Percentiles rank a stretch among this genome's conserved stretches.
phyloP scores from a whole-genome alignment of 1,139 yeast species.

The Suhomyces chickasaworum region DNA sequence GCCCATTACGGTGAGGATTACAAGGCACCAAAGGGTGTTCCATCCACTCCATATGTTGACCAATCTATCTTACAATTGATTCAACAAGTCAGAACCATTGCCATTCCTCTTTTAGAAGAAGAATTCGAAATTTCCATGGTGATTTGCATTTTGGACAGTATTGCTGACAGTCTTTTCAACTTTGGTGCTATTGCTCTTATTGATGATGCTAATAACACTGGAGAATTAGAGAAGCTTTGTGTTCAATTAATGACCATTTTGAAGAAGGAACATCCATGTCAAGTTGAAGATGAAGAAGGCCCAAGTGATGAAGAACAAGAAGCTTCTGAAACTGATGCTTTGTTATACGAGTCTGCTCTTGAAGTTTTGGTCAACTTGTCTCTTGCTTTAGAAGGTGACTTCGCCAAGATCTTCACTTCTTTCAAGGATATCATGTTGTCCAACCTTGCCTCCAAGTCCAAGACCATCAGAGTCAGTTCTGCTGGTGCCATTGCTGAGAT shows the following conservation, averaged over 20 bases:
- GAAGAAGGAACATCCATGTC: conserved; percentile 82
- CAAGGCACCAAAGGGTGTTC: conserved; percentile 74
- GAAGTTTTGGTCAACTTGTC: conserved; percentile 84
- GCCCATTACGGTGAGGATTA: conserved; percentile 52
- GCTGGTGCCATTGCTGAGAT: conserved; percentile 93
- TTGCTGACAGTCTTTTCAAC: conserved; percentile 67
- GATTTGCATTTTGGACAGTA: conserved; percentile 72
- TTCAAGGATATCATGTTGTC: conserved; percentile 69
- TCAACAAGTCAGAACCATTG: conserved; percentile 63
- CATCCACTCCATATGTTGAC: conserved; percentile 61
- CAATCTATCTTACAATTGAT: conserved; percentile 60
- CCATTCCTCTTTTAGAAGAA: conserved; percentile 64
- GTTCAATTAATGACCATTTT: conserved; percentile 69
- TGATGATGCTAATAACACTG: conserved; percentile 58
- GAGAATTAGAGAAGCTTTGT: conserved; percentile 66
- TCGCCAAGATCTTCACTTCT: conserved; percentile 67
- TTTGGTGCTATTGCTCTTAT: conserved; percentile 76
- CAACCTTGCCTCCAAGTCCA: conserved; percentile 65
- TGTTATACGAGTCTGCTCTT: conserved; percentile 79
- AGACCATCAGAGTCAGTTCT: conserved; percentile 76
- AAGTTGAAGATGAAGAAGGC: conserved; percentile 55
- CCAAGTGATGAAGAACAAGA: conserved; percentile 61
- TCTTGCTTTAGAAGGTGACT: conserved; percentile 72
- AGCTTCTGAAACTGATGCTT: conserved; percentile 84
- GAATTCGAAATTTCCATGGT: conserved; percentile 86